phyloP scores from a whole-genome alignment of 2,329 filamentous ascomycete species.

The Pseudogymnoascus sp. region DNA sequence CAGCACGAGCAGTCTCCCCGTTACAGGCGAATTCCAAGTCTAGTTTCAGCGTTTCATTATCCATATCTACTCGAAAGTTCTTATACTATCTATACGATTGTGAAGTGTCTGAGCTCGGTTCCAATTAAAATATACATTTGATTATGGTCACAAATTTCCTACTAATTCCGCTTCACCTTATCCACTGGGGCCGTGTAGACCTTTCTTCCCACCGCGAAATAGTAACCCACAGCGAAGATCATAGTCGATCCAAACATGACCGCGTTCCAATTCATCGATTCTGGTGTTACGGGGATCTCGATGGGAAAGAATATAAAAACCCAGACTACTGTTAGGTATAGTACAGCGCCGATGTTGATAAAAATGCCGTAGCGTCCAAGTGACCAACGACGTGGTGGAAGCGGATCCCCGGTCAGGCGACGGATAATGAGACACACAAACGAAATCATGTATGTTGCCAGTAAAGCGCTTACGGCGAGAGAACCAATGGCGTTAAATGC shows the following conservation, averaged over 20 bases:
- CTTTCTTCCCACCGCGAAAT: slow-evolving; percentile 28
- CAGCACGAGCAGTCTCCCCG: background rate
- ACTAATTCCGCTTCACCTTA: slow-evolving; percentile 9
- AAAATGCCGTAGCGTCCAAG: slow-evolving; percentile 35
- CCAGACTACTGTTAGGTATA: slow-evolving; percentile 38
- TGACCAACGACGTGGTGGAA: slow-evolving; percentile 34
- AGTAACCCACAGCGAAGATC: slow-evolving; percentile 19
- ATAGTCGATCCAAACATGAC: slow-evolving; percentile 19
- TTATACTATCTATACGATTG: background rate
- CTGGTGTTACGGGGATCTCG: slow-evolving; percentile 28
- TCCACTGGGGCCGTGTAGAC: slow-evolving; percentile 27
- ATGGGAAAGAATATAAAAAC: slow-evolving; percentile 43
- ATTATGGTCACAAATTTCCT: background rate
- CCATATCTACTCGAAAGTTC: background rate
- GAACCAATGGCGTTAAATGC: slow-evolving; percentile 46
- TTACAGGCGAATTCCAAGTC: background rate
- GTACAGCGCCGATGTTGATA: slow-evolving; percentile 36
- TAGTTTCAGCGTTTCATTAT: background rate
- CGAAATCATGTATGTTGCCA: slow-evolving; percentile 43
- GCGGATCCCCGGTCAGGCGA: slow-evolving; percentile 31
- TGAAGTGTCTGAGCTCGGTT: background rate
- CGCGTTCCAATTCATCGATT: slow-evolving; percentile 38
- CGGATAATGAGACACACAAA: slow-evolving; percentile 36
- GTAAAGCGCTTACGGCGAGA: slow-evolving; percentile 39
- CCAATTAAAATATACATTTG: background rate